Evolutionary conservation across 192 early-diverging fungal genomes (phyloP), one percentile per base, ranked within the genome.

Genomic region (Anaeromyces robustus): DNA sequence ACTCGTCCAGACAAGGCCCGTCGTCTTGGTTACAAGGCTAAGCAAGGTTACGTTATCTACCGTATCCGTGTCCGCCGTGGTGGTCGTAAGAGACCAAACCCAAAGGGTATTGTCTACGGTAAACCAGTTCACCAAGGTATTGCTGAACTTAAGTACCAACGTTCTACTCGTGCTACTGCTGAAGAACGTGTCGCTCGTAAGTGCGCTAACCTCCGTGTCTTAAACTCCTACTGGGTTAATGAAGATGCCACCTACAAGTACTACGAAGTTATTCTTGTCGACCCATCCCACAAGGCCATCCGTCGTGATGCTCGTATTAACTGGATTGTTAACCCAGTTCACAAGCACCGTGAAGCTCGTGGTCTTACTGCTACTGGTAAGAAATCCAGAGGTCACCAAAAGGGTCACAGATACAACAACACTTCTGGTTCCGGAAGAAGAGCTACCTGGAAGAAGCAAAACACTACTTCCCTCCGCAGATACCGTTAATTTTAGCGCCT

Each of bases 221-320:
- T 99, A 81, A 99, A 97, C 95, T 97, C 95, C 80, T 99, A 99
- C 94, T 99, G 97, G 97, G 93, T 99, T 81, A 99, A 99, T 93
- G 85, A 96, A 92, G 97, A 98, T 89, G 89, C 97, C 80, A 96
- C 96, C 86, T 99, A 94, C 95, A 99, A 99, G 92, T 99, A 93
- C 93, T 98, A 89, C 89, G 97, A 99, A 89, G 95, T 99, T 85
- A 98, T 99, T 87, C 92, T 96, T 80, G 96, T 98, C 82, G 97
- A 99, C 88, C 96, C 96, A 82, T 85, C 87, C 82, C 97, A 99
- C 95, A 96, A 96, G 92, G 95, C 94, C 83, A 98, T 99, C 91
- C 95, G 97, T 83, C 94, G 95, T 87, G 96, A 99, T 89, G 88
- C 97, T 80, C 95, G 96, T 87, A 98, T 98, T 92, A 96, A 97